Base-by-base conservation (phyloP, 2,329 filamentous ascomycete species). In the Aspergillus sp. region DNA sequence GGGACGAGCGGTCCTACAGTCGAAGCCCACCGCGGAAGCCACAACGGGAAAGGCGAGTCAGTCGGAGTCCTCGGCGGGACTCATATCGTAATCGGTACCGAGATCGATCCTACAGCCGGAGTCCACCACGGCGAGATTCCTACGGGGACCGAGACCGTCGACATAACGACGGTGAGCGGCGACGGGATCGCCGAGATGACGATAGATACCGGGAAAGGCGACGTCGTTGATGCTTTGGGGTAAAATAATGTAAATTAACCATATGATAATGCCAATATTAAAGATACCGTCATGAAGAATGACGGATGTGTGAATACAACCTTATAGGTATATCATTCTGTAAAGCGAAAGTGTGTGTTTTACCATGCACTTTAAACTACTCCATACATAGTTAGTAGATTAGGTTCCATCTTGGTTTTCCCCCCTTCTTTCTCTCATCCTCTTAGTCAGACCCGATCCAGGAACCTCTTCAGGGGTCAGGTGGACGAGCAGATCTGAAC, bases 21-120 rank as follows among this genome's bases (percentile, higher is more conserved):
- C 79, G 77, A 62, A 84, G 79, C 61, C 82, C 80, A 54, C 81
- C 78, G 69, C 66, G 69, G 44, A 61, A 62, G 50, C 64, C 68
- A 32, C 65, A 69, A 58, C 70, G 64, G 13, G 68, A 70, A 72
- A 74, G 70, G 72, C 61, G 68, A 64, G 61, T 54, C 30, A 72
- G 70, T 64, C 68, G 71, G 58, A 72, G 71, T 44, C 69, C 71
- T 15, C 63, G 64, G 38, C 65, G 66, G 39, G 67, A 70, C 54
- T 57, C 62, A 10, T 55, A 75, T 53, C 61, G 69, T 19, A 67
- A 66, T 66, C 75, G 76, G 50, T 77, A 80, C 64, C 73, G 78
- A 38, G 71, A 77, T 58, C 72, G 75, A 61, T 76, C 70, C 7
- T 60, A 68, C 55, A 74, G 70, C 58, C 65, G 70, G 44, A 74